Conservation (phyloP, 139 green algal species). For the Coelastrella sp. region DNA sequence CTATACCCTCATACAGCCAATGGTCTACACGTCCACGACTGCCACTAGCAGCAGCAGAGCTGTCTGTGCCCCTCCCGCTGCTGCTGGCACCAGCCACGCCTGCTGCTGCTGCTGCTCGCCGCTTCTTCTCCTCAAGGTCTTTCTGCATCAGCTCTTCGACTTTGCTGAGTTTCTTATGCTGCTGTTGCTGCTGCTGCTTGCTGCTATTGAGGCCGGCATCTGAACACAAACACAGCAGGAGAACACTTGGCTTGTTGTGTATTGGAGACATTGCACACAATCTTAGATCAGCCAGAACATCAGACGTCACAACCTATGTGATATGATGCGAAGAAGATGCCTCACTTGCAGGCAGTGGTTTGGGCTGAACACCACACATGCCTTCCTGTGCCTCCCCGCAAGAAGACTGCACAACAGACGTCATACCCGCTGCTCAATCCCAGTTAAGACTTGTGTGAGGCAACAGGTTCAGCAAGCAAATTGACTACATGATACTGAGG, state of each 20-base stretch:
- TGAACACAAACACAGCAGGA: background rate
- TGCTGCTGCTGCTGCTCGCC: slow-evolving; percentile 47
- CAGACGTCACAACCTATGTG: no score
- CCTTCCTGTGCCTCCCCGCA: no score
- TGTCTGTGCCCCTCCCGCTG: background rate
- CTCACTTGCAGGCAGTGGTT: no score
- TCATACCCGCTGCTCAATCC: no score
- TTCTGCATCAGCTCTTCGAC: slow-evolving; percentile 84
- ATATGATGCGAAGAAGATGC: no score
- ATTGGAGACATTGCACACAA: background rate
- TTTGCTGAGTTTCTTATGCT: slow-evolving; percentile 65
- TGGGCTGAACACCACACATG: no score
- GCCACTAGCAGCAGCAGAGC: slow-evolving; percentile 29
- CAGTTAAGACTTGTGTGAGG: no score
- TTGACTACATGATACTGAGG: no score
- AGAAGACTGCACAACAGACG: no score
- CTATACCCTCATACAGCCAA: slow-evolving; percentile 87
- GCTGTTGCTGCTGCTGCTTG: slow-evolving; percentile 35
- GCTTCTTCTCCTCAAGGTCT: slow-evolving; percentile 56
- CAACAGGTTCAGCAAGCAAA: no score
- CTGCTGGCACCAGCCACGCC: background rate
- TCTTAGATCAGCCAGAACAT: no score
- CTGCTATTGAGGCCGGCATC: slow-evolving; percentile 2
- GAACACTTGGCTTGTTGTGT: no score
- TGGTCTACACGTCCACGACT: slow-evolving; percentile 38